Base-by-base conservation (phyloP, 2,329 filamentous ascomycete genomes). In the Microsporum ferrugineum region DNA sequence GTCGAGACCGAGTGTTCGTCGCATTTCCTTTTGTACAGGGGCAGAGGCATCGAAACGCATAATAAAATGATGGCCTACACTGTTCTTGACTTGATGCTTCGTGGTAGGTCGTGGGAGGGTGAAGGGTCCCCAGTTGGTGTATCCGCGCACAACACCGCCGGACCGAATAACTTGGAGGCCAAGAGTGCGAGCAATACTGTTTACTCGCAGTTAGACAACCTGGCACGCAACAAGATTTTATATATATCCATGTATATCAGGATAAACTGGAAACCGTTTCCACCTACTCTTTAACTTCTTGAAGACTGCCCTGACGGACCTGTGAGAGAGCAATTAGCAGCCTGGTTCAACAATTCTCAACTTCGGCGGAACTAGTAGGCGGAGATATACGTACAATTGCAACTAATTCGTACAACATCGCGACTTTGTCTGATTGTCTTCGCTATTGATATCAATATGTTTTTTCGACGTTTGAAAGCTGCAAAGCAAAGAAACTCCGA, bases 351-450 rank as follows among this genome's bases (percentile, higher is more conserved):
- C 12, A 36, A 33, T 23, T 62, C n/a, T 33, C 17, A 43, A 27
- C 56, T 10, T 29, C 49, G 33, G 17, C 57, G 23, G 57, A 60
- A 17, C 31, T 57, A 5, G 58, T 14, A 38, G 53, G 41, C 36
- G 41, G 10, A 23, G 12, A 6, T 56, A n/a, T 8, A 79, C 87
- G 71, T 79, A 96, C 94, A 78, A 96, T 87, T 75, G 89, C 94
- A 76, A 99, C 94, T 71, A 97, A 80, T 80, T 99, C 94, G 81
- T 99, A 99, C 78, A 99, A 80, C 94, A 99, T 96, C 66, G 74
- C 69, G 60, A 41, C 27, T 31, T 23, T 51, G 45, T 12, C 27
- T 12, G 12, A 12, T 12, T 3, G 45, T 29, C 27, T 39, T 49
- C 27, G 29, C 33, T 5, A 27, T 53, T 53, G 49, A 31, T 53